These are phyloP conservation scores for Phaeoacremonium minimum DNA, from an alignment of 2,329 filamentous ascomycete species.

Conservation along the genomic window DNA sequence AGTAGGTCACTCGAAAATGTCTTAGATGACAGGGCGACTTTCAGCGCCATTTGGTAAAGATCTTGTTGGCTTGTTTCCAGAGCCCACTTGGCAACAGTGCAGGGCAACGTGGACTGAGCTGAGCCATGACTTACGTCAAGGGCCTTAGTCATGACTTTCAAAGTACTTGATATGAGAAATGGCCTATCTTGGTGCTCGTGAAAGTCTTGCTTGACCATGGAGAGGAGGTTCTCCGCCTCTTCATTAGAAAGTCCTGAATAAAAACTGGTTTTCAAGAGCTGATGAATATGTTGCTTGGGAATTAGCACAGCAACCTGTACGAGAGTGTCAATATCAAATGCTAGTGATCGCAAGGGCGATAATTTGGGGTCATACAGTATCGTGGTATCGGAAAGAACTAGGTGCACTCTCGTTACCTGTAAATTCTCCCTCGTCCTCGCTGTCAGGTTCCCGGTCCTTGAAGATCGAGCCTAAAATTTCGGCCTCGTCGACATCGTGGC, in stretches of 20 bases:
- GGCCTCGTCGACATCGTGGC: neutral
- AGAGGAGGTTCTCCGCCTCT: neutral
- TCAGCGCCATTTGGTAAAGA: neutral
- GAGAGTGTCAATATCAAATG: too few relatives aligned
- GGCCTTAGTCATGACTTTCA: neutral
- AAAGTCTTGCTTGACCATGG: neutral
- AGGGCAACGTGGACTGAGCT: neutral
- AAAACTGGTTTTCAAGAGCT: too few relatives aligned
- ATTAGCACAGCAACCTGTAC: neutral
- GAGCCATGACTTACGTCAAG: neutral
- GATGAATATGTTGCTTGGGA: neutral
- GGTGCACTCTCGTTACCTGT: constrained; percentile 8
- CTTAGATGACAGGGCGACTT: neutral
- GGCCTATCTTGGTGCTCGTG: neutral
- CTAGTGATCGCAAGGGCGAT: neutral
- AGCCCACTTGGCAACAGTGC: neutral
- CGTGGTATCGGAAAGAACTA: constrained; percentile 2
- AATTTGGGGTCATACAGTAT: constrained; percentile 3
- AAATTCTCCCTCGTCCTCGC: constrained; percentile 7
- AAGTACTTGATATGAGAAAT: neutral
- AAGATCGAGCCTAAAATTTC: constrained; percentile 10
- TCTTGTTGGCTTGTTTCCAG: neutral
- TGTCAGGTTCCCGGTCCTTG: constrained; percentile 3
- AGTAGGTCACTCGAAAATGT: too few relatives aligned
- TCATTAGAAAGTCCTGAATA: neutral